Percentiles rank a stretch among this genome's conserved stretches.
These are phyloP conservation scores for Fusarium camptoceras DNA, from an alignment of 2,329 filamentous ascomycete species.

Conservation along the genomic window DNA sequence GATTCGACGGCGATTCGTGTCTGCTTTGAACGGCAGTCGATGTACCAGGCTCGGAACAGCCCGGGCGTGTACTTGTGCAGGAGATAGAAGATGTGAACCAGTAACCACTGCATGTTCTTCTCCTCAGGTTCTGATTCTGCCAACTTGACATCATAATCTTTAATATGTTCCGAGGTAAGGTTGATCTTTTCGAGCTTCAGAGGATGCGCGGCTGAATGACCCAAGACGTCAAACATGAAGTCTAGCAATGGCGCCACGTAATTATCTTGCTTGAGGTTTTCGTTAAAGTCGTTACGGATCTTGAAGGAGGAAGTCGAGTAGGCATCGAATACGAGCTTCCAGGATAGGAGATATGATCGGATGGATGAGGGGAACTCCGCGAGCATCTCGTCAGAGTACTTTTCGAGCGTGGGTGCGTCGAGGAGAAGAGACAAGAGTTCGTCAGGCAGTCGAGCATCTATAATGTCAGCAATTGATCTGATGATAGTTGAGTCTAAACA, in stretches of 20 bases:
- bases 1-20: conserved; percentile 81
- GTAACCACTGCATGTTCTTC: conserved; percentile 82
- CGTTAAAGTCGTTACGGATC: conserved; percentile 82
- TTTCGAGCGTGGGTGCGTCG: conserved; percentile 78
- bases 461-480: background rate
- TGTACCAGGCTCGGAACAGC: conserved; percentile 86
- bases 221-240: conserved; percentile 86
- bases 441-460: conserved; percentile 78
- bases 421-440: conserved; percentile 87
- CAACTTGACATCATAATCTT: conserved; percentile 63
- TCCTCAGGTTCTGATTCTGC: conserved; percentile 72
- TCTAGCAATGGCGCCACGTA: conserved; percentile 77
- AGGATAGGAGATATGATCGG: conserved; percentile 86
- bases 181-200: conserved; percentile 78
- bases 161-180: conserved; percentile 69
- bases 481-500: background rate
- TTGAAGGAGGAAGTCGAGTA: conserved; percentile 83
- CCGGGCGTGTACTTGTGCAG: conserved; percentile 81
- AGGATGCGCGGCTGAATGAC: conserved; percentile 78
- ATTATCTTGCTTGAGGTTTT: conserved; percentile 80
- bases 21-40: conserved; percentile 82
- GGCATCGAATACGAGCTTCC: conserved; percentile 90
- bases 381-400: conserved; percentile 73
- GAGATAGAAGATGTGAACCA: conserved; percentile 88
- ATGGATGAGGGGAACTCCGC: conserved; percentile 76